Base-by-base conservation (phyloP, 2,329 filamentous ascomycete species). In the Corynespora cassiicola region DNA sequence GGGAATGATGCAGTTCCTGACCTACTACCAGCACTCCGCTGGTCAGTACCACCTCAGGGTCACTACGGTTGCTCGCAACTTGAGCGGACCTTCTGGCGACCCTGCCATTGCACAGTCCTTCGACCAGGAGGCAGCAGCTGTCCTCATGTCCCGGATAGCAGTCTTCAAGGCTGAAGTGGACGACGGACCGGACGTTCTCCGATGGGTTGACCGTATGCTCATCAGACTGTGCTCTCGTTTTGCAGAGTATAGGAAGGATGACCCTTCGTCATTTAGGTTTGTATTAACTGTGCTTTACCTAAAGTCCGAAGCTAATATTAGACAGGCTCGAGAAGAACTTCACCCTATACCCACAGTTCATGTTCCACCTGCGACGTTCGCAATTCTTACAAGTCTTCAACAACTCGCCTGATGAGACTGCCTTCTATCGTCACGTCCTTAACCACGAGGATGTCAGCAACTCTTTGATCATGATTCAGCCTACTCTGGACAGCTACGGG, bases 321-420 rank as follows among this genome's bases (percentile, higher is more conserved):
- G n/a, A 11, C 28, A 66, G 67, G 32, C 65, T 71, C 23, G 94
- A 99, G 72, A 96, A 96, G 82, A 99, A 99, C 76, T 99, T 99
- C 65, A 97, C 92, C 0, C 80, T 99, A 11, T 99, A 99, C 65
- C 94, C 94, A 17, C 94, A 99, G 68, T 99, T 99, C 74, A 99
- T 99, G 94, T 99, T 99, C 79, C 94, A 99, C 70, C 80, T 99
- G 45, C 87, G 94, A 57, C 84, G 94, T 70, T 96, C 90, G 71
- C 94, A 97, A 70, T 99, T 99, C 77, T 73, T 99, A 51, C 94
- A 99, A 65, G 91, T 99, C 40, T 99, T 99, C 81, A 99, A 99
- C 77, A 99, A 97, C 71, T 97, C 92, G 0, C 94, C 94, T 6
- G 94, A 99, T 59, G 94, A 99, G 72, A 99, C 94, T 16, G 94